Evolutionary conservation across 2,329 filamentous ascomycete genomes (phyloP).

Genomic region (Decorospora gaudefroyi): DNA sequence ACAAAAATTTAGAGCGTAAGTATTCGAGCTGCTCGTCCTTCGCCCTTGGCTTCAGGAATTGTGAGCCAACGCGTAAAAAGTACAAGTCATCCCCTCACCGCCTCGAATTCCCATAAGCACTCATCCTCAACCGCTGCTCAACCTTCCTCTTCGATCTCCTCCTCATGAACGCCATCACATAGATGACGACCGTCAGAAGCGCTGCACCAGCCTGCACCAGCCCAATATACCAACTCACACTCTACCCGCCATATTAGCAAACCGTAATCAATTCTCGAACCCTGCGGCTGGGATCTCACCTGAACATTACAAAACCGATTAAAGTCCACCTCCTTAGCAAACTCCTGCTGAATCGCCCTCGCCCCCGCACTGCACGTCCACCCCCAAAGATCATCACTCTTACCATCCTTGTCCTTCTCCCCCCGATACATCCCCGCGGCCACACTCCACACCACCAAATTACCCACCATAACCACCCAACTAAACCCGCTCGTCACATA

Average conservation of each 20-base stretch:
- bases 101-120: too few relatives aligned
- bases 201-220: conserved; percentile 41
- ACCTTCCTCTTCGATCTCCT: conserved; percentile 37
- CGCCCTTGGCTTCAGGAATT: too few relatives aligned
- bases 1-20: too few relatives aligned
- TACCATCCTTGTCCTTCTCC: conserved; percentile 45
- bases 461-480: conserved; percentile 35
- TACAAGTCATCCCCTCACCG: too few relatives aligned
- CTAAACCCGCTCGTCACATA: conserved; percentile 36
- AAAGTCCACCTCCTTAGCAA: conserved; percentile 46
- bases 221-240: conserved; percentile 44
- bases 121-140: conserved; percentile 1
- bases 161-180: conserved; percentile 37
- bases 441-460: conserved; percentile 47
- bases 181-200: conserved; percentile 38
- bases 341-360: conserved; percentile 45
- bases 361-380: conserved; percentile 49
- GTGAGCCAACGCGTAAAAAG: too few relatives aligned
- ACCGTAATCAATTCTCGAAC: neutral
- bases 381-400: conserved; percentile 50
- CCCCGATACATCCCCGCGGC: conserved; percentile 43
- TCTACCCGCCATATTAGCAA: conserved; percentile 27
- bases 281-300: conserved; percentile 23
- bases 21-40: too few relatives aligned
- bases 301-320: conserved; percentile 45